Evolutionary conservation across 2,329 filamentous ascomycete species (phyloP).

Genomic region (Myrmaecium sp.): DNA sequence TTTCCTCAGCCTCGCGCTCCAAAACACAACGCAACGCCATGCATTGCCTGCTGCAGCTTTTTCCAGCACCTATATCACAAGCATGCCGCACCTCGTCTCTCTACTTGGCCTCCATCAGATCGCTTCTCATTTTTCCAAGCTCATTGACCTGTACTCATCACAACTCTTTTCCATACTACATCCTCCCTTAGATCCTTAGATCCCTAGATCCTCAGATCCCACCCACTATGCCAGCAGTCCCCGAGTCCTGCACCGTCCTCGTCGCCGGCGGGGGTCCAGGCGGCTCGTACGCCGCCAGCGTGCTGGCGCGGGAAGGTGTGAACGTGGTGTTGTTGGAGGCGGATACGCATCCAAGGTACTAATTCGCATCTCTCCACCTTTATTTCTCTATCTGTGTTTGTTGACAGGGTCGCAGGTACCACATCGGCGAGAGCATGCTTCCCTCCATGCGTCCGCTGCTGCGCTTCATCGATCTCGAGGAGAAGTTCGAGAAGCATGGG

Average conservation of each 20-base stretch:
- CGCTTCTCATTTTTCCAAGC: too few relatives aligned
- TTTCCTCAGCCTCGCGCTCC: too few relatives aligned
- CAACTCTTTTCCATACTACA: too few relatives aligned
- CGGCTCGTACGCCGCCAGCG: constrained; percentile 28
- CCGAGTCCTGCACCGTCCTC: constrained; percentile 15
- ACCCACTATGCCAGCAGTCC: too few relatives aligned
- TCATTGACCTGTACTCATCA: too few relatives aligned
- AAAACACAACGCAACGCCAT: too few relatives aligned
- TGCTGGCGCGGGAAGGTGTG: constrained; percentile 28
- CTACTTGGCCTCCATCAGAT: too few relatives aligned
- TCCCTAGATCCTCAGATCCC: too few relatives aligned
- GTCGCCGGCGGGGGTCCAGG: constrained; percentile 30
- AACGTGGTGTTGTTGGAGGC: constrained; percentile 28
- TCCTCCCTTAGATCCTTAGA: too few relatives aligned
- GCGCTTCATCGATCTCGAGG: constrained; percentile 6
- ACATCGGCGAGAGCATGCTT: constrained; percentile 8
- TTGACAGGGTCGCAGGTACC: constrained; percentile 1
- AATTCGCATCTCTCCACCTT: neutral
- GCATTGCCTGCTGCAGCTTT: too few relatives aligned
- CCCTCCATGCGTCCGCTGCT: constrained; percentile 7
- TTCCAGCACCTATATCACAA: too few relatives aligned
- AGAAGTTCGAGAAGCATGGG: constrained; percentile 7
- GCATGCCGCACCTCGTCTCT: too few relatives aligned
- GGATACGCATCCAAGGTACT: constrained; percentile 26
- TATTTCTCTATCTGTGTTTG: neutral